Conservation (phyloP, 148 eudicot species). For the Euryodendron excelsum region DNA sequence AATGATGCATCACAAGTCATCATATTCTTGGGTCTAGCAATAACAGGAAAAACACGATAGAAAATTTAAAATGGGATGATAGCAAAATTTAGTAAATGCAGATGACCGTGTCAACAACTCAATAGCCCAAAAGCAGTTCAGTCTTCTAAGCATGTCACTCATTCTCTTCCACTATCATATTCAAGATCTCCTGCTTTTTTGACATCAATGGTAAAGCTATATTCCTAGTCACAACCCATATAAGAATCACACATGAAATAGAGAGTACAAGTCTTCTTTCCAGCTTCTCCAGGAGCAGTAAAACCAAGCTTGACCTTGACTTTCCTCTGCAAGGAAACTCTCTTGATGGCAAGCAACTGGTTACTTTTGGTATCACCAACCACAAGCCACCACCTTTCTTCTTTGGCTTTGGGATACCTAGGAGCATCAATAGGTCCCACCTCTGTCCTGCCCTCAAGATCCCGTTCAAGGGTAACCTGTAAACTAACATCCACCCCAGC, state of each 20-base stretch:
- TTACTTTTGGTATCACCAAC: conserved; percentile 67
- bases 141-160: background rate
- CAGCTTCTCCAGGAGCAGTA: conserved; percentile 47
- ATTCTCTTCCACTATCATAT: conserved; percentile 33
- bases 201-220: too few relatives aligned
- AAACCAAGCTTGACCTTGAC: conserved; percentile 60
- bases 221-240: too few relatives aligned
- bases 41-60: too few relatives aligned
- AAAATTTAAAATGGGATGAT: too few relatives aligned
- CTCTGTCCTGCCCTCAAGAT: conserved; percentile 63
- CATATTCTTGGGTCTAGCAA: too few relatives aligned
- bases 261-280: conserved; percentile 53
- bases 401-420: conserved; percentile 69
- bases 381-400: conserved; percentile 88
- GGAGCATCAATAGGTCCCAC: conserved; percentile 68
- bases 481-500: conserved; percentile 52
- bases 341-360: conserved; percentile 75
- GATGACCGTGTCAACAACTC: too few relatives aligned
- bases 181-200: conserved; percentile 32
- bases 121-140: too few relatives aligned
- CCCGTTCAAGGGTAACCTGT: conserved; percentile 61
- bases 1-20: too few relatives aligned
- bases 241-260: conserved; percentile 86
- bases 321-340: conserved; percentile 70
- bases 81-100: too few relatives aligned